Percentiles rank a stretch among this genome's conserved stretches.
These are phyloP conservation scores for Smittium culicis DNA, from an alignment of 371 early-diverging fungal species.

Conservation along the genomic window DNA sequence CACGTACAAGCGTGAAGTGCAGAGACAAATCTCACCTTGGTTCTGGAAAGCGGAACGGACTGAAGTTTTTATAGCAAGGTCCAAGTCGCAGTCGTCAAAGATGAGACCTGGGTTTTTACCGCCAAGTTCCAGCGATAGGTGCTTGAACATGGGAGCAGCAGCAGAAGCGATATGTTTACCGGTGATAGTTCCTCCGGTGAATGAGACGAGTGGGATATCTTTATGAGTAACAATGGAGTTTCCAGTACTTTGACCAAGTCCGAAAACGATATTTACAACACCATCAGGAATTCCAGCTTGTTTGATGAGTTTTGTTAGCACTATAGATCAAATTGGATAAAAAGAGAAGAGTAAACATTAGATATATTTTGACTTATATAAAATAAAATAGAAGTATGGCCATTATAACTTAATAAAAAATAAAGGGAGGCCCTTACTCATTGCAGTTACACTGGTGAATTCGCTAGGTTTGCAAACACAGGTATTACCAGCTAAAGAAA, in stretches of 20 bases:
- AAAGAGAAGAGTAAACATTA: too few species aligned
- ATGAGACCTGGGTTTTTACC: constrained; percentile 68
- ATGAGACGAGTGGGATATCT: constrained; percentile 50
- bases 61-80: constrained; percentile 37
- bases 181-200: constrained; percentile 65
- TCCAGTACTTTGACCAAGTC: constrained; percentile 45
- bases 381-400: too few species aligned
- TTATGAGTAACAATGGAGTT: constrained; percentile 47
- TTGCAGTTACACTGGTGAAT: constrained; percentile 53
- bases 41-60: constrained; percentile 48
- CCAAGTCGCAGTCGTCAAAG: constrained; percentile 56
- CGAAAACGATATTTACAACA: constrained; percentile 69
- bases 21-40: constrained; percentile 56
- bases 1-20: constrained; percentile 54
- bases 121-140: constrained; percentile 54
- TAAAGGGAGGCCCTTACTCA: constrained; percentile 2
- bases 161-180: constrained; percentile 38
- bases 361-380: too few species aligned
- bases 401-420: too few species aligned
- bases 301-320: constrained; percentile 43
- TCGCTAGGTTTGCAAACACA: constrained; percentile 61
- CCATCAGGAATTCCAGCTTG: constrained; percentile 56
- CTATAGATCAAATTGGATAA: too few species aligned
- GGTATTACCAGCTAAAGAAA: constrained; percentile 41
- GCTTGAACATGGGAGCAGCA: constrained; percentile 45